Evolutionary conservation across 441 rosid species (phyloP), one percentile per base, ranked within the genome.

Genomic region (Erodium trifolium): DNA sequence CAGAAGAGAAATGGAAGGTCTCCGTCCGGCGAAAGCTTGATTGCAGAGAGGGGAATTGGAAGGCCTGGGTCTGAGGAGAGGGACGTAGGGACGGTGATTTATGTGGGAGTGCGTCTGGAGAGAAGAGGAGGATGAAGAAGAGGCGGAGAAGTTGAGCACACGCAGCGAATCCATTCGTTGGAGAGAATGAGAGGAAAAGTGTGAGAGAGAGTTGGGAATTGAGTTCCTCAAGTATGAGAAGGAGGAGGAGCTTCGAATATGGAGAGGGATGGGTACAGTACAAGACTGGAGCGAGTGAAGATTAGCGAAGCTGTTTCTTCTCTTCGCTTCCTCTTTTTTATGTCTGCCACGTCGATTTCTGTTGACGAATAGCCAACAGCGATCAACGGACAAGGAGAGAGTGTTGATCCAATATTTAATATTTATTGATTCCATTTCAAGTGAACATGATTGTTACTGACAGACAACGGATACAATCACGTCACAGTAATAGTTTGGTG

Each of bases 81-180:
- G 19, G 19, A 53, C 7, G 18, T n/a, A 14, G 60, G 60, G 60
- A n/a, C 3, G 60, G 8, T 2, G 60, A 53, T 14, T 53, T 53
- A 53, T n/a, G 60, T 6, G 60, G 60, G 4, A 14, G 2, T 53
- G 60, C 18, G 60, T 53, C 19, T 53, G 60, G 19, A 53, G 60
- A 53, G 60, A 53, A 51, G 59, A 14, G 47, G 47, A 41, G 47
- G 47, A 41, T 6, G 47, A 41, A 49, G 57, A 49, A 12, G 57
- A 49, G 0, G 59, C 17, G 11, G 59, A 51, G 59, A 51, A 51
- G 60, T 53, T 53, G 18, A 53, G 17, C 18, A 53, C 60, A 53
- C 60, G 60, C 60, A 53, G 60, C 18, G 60, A 53, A 53, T 53
- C 17, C 60, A 53, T 53, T 53, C 60, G 60, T 14, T 53, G 60